phyloP scores from a whole-genome alignment of 306 rosid genomes.

The Cucumis hystrix region DNA sequence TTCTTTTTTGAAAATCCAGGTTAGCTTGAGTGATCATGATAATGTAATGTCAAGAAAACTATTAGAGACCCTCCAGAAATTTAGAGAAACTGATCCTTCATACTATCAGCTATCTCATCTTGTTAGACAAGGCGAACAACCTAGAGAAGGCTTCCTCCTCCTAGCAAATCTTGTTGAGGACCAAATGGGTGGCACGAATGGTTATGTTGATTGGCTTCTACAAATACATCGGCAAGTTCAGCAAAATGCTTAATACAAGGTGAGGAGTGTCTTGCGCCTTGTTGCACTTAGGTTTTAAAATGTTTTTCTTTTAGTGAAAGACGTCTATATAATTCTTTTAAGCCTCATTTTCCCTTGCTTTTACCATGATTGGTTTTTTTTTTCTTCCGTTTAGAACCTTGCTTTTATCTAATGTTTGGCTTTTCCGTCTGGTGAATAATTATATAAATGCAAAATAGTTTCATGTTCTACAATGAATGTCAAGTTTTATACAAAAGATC shows the following conservation, averaged over 20 bases:
- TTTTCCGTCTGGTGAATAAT: neutral
- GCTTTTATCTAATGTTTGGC: neutral
- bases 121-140: conserved; percentile 98
- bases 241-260: conserved; percentile 56
- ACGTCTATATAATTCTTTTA: neutral
- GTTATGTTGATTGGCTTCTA: conserved; percentile 85
- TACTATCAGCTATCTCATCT: conserved; percentile 58
- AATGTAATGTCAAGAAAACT: conserved; percentile 82
- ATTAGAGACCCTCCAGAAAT: conserved; percentile 40
- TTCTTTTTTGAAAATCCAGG: conserved; percentile 33
- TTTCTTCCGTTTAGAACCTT: neutral
- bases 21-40: conserved; percentile 38
- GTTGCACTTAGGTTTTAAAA: neutral
- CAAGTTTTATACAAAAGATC: neutral
- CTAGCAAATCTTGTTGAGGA: conserved; percentile 89
- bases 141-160: conserved; percentile 78
- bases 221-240: conserved; percentile 87
- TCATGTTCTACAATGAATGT: neutral
- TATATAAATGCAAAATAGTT: neutral
- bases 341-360: neutral
- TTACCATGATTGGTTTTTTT: neutral
- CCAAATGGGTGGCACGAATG: conserved; percentile 64
- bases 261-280: conserved; percentile 10
- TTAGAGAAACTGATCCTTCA: conserved; percentile 53
- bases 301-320: neutral